Evolutionary conservation across 345 rosid genomes (phyloP), one percentile per base, ranked within the genome.

Genomic region (Corymbia maculata): DNA sequence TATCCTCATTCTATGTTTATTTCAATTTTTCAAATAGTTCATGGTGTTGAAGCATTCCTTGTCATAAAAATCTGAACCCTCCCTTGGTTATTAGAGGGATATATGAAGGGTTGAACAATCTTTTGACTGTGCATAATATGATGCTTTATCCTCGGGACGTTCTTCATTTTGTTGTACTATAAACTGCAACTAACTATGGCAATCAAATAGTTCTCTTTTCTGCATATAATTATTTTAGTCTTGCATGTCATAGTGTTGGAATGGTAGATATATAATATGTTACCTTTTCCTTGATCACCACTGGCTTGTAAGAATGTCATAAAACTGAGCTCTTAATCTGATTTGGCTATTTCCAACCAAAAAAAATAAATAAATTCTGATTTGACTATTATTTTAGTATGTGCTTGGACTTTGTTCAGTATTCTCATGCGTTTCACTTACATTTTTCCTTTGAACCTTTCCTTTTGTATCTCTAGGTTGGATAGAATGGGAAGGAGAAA

Each of bases 401-500:
- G 47, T 75, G 47, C 10, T 75, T 36, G 82, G 82, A 36, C 36
- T 75, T 10, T 36, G 82, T 75, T 75, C 14, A 19, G 82, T 42
- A 75, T 75, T 44, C 7, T 14, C 57, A 70, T 26, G 10, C 0
- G 13, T 79, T 52, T 51, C 49, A 49, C 84, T 89, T 85, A 17
- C 8, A 84, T 89, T 53, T 36, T n/a, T n/a, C n/a, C n/a, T n/a
- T n/a, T n/a, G n/a, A 49, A 82, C 66, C 59, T 88, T 88, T 88
- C 88, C 61, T 88, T 59, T 89, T 68, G 86, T 86, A 44, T 88
- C 87, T 88, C 70, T 94, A 97, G 99, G 99, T 85, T 97, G 99
- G 99, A 97, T 97, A 90, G 99, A 97, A 90, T 96, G 99, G 99
- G 99, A 92, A 85, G 98, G 93, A 90, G 95, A 97, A 91, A 94